Conservation (phyloP, 179 eudicot species). For the Amaranthus tricolor region DNA sequence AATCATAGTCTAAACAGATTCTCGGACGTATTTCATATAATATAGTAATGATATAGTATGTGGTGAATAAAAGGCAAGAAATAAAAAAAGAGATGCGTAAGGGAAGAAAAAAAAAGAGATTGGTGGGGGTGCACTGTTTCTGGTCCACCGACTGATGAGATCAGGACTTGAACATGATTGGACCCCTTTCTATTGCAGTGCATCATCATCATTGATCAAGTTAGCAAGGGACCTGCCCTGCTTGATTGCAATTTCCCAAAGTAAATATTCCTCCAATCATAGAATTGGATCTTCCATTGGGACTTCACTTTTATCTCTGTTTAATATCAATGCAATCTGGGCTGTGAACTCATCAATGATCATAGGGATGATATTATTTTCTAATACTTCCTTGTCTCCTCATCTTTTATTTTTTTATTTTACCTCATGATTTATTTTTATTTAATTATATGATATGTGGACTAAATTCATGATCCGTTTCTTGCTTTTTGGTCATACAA, state of each 20-base stretch:
- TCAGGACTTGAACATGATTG: constrained; percentile 22
- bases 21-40: not conserved
- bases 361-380: constrained; percentile 9
- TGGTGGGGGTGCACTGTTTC: constrained; percentile 28
- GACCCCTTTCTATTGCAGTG: constrained; percentile 30
- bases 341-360: no score
- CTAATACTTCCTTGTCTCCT: constrained; percentile 16
- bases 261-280: constrained; percentile 29
- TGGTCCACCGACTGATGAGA: constrained; percentile 24
- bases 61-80: not conserved
- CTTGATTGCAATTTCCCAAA: constrained; percentile 25
- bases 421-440: not conserved
- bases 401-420: not conserved
- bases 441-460: constrained; percentile 22
- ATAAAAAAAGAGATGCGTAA: constrained; percentile 11
- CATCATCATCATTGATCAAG: constrained; percentile 12
- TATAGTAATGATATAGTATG: not conserved
- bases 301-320: not conserved
- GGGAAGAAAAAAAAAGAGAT: constrained; percentile 20
- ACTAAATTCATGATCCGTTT: constrained; percentile 29
- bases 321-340: not conserved
- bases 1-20: not conserved
- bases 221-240: not conserved
- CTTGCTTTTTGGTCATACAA: constrained; percentile 33
- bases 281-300: constrained; percentile 10